Conservation (phyloP, 139 green algal genomes). For the Coccomyxa sp. region DNA sequence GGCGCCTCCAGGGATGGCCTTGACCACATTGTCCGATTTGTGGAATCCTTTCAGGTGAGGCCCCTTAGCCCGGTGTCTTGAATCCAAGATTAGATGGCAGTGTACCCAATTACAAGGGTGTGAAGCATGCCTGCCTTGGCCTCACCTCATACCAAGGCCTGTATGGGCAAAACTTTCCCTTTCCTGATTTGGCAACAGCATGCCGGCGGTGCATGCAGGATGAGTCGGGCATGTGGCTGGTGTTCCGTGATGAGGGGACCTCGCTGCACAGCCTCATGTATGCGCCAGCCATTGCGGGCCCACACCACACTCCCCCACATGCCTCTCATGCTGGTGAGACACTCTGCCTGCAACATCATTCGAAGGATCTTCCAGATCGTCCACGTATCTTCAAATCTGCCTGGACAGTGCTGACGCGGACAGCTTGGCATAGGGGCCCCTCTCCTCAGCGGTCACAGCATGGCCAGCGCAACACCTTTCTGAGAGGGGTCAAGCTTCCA, state of each 20-base stretch:
- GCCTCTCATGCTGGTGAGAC: no score
- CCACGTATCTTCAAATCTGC: no score
- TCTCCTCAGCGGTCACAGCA: no score
- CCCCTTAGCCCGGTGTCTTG: no score
- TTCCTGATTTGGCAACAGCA: not conserved
- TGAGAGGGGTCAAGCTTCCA: no score
- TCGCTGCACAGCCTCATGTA: constrained; percentile 77
- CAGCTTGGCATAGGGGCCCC: not conserved
- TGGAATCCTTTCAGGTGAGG: constrained; percentile 47
- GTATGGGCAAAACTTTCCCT: not conserved
- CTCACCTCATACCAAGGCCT: not conserved
- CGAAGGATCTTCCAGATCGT: no score
- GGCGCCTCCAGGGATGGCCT: not conserved
- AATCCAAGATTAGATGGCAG: no score
- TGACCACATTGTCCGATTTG: constrained; percentile 43
- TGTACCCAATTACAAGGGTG: no score
- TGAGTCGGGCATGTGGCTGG: constrained; percentile 50
- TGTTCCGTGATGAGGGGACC: constrained; percentile 53
- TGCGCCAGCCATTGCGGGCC: constrained; percentile 17
- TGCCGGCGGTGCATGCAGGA: not conserved
- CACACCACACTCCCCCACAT: no score
- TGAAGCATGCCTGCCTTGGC: not conserved
- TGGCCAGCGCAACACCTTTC: no score
- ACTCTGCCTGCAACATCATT: no score
- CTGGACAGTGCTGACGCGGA: not conserved